phyloP scores from a whole-genome alignment of 371 early-diverging fungal species.

The Blakeslea trispora region DNA sequence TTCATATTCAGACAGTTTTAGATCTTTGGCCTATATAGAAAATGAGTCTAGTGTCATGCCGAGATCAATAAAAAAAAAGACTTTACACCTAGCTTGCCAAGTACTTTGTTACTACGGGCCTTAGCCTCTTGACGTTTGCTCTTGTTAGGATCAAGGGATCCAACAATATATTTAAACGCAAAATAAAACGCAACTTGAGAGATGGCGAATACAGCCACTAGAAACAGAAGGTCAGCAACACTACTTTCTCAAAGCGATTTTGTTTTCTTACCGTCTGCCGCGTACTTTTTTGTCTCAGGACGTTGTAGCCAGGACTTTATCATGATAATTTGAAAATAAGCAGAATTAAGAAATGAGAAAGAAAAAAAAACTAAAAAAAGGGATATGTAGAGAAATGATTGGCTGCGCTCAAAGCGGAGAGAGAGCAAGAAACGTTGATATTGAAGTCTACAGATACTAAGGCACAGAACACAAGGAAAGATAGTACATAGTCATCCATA shows the following conservation, averaged over 20 bases:
- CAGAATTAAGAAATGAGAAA: conserved; percentile 1
- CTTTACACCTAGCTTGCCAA: conserved; percentile 80
- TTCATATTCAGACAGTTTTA: conserved; percentile 91
- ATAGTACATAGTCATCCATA: no score
- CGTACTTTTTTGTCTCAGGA: conserved; percentile 67
- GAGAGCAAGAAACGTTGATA: no score
- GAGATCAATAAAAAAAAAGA: no score
- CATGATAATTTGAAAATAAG: no score
- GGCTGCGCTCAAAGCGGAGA: no score
- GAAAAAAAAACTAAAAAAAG: not conserved
- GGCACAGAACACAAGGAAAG: no score
- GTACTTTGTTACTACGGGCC: conserved; percentile 66
- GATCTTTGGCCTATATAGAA: conserved; percentile 54
- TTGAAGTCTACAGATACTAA: no score
- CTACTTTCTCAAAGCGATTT: no score
- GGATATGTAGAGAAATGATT: no score
- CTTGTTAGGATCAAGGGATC: conserved; percentile 72
- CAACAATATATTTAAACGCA: conserved; percentile 80
- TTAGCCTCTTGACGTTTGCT: conserved; percentile 77
- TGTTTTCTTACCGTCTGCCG: conserved; percentile 55
- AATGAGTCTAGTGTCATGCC: not conserved
- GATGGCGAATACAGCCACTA: conserved; percentile 76
- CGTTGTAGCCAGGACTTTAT: conserved; percentile 50
- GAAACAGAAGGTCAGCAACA: not conserved
- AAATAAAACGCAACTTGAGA: conserved; percentile 86